Evolutionary conservation across 805 yeast genomes (phyloP).

Genomic region (Wilhelminamyces savonicus): DNA sequence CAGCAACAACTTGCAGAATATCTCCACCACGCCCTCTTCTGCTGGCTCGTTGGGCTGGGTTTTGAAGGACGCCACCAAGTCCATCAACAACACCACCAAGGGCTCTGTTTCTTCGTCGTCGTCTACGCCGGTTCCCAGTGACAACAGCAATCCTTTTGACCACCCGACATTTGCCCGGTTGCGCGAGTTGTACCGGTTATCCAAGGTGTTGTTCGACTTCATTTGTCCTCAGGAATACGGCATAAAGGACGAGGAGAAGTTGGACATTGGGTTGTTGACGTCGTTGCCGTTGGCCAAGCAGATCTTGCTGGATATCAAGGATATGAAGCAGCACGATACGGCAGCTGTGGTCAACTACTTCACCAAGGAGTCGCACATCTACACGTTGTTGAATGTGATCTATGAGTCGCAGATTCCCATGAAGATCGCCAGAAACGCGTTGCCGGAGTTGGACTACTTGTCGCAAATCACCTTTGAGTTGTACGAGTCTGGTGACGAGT

Average conservation of each 20-base stretch:
- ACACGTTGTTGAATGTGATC: conserved; percentile 82
- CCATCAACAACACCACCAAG: conserved; percentile 9
- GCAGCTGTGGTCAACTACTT: conserved; percentile 88
- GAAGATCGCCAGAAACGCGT: conserved; percentile 88
- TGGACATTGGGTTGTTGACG: conserved; percentile 92
- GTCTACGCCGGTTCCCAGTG: conserved; percentile 3
- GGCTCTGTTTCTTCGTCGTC: too few species aligned
- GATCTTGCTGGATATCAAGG: conserved; percentile 71
- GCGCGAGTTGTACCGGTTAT: conserved; percentile 81
- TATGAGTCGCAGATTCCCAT: conserved; percentile 94
- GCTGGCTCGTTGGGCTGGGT: conserved; percentile 78
- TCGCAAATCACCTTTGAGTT: conserved; percentile 93
- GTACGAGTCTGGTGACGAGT: conserved; percentile 71
- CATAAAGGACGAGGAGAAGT: conserved; percentile 87
- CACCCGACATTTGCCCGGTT: conserved; percentile 72
- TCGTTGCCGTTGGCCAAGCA: conserved; percentile 91
- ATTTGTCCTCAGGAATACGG: conserved; percentile 99
- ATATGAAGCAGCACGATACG: conserved; percentile 68
- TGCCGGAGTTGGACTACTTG: conserved; percentile 92
- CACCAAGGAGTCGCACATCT: conserved; percentile 96
- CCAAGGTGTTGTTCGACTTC: conserved; percentile 92
- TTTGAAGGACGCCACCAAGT: conserved; percentile 36
- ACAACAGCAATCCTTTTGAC: conserved; percentile 51
- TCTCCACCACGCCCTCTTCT: conserved; percentile 21
- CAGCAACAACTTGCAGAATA: conserved; percentile 13